These are phyloP conservation scores for Mycena chlorophos DNA, from an alignment of 768 basidiomycete species.

Conservation along the genomic window DNA sequence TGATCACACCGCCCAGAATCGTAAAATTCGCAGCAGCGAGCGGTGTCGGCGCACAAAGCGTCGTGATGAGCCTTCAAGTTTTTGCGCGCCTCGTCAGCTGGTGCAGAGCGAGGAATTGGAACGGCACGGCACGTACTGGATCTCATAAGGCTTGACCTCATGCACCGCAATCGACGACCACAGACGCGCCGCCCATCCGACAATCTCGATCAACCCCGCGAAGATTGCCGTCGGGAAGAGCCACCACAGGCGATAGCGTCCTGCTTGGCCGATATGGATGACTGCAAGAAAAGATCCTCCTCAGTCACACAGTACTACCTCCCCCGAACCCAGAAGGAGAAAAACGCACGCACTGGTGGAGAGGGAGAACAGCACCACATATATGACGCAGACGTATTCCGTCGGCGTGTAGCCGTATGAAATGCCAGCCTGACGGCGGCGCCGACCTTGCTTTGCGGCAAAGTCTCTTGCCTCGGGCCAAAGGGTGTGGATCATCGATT, in stretches of 20 bases:
- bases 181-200: constrained; percentile 43
- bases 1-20: constrained; percentile 51
- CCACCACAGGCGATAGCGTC: constrained; percentile 38
- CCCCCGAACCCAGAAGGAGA: not conserved
- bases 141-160: constrained; percentile 35
- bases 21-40: constrained; percentile 62
- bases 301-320: too few species aligned
- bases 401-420: constrained; percentile 40
- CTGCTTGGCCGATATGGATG: constrained; percentile 33
- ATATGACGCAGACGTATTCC: constrained; percentile 36
- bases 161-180: constrained; percentile 31
- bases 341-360: constrained; percentile 5
- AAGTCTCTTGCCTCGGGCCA: too few species aligned
- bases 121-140: constrained; percentile 45
- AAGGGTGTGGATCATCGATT: too few species aligned
- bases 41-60: constrained; percentile 59
- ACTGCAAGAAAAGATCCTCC: constrained; percentile 25
- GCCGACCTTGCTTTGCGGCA: too few species aligned
- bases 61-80: constrained; percentile 45
- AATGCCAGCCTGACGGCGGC: not conserved
- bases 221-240: constrained; percentile 37
- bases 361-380: constrained; percentile 34
- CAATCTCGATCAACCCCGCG: constrained; percentile 36
- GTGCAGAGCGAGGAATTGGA: not conserved
- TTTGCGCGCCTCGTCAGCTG: not conserved